Evolutionary conservation across 495 filamentous ascomycete species (phyloP).

Genomic region (Alectoria sarmentosa): DNA sequence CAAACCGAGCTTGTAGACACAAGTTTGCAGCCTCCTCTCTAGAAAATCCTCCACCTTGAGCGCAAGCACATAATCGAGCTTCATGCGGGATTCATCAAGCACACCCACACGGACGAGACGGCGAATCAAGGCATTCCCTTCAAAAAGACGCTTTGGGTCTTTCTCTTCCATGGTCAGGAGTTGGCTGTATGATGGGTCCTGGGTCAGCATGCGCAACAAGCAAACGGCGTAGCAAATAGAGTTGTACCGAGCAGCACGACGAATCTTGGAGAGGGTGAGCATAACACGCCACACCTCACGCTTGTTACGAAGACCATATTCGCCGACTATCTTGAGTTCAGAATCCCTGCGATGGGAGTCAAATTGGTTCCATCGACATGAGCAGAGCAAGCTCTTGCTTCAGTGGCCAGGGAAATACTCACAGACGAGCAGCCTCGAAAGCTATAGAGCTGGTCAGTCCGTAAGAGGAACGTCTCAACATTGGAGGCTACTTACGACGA

Average conservation of each 20-base stretch:
- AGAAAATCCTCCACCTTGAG: conserved; percentile 98
- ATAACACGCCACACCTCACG: conserved; percentile 99
- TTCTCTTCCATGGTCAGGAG: conserved; percentile 99
- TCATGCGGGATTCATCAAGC: conserved; percentile 99
- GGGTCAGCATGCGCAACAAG: not conserved
- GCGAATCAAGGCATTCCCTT: conserved; percentile 99
- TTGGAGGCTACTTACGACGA: conserved; percentile 44
- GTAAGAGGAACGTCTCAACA: not conserved
- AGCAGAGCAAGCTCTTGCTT: conserved; percentile 93
- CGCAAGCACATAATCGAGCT: conserved; percentile 99
- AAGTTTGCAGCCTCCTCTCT: conserved; percentile 98
- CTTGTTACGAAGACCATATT: conserved; percentile 99
- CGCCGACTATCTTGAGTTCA: conserved; percentile 97
- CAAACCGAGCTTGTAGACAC: conserved; percentile 98
- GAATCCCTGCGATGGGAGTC: conserved; percentile 67
- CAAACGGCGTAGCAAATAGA: conserved; percentile 18
- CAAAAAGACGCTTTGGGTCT: conserved; percentile 99
- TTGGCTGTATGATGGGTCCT: conserved; percentile 53
- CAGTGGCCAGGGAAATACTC: conserved; percentile 90
- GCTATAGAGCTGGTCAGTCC: conserved; percentile 43
- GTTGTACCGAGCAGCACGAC: conserved; percentile 97
- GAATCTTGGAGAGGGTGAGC: conserved; percentile 99
- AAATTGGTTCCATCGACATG: conserved; percentile 68
- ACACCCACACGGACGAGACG: conserved; percentile 99
- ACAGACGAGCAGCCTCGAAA: conserved; percentile 99